Percentiles rank a stretch among this genome's conserved stretches.
phyloP scores from a whole-genome alignment of 345 rosid species.

The Bruguiera sexangula region DNA sequence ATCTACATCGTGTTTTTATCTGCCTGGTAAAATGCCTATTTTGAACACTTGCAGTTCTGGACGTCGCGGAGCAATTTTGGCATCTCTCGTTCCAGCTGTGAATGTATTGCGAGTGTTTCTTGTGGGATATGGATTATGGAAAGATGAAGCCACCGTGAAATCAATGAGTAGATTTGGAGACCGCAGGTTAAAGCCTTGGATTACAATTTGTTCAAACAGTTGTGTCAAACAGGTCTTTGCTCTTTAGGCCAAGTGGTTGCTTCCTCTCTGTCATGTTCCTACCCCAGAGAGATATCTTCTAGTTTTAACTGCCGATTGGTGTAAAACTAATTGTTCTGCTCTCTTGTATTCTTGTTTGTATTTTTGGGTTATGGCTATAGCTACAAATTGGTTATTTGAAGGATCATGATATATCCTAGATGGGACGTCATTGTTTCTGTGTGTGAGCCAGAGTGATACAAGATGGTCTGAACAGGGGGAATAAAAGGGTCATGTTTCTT shows the following conservation, averaged over 20 bases:
- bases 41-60: constrained; percentile 59
- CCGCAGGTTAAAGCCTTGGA: constrained; percentile 47
- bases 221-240: not conserved
- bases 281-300: not conserved
- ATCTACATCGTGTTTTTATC: constrained; percentile 9
- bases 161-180: constrained; percentile 97
- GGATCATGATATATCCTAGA: not conserved
- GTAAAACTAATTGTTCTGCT: not conserved
- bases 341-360: constrained; percentile 4
- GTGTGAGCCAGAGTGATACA: not conserved
- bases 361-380: not conserved
- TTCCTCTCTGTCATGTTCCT: constrained; percentile 3
- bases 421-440: not conserved
- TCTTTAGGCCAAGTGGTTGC: not conserved
- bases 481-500: not conserved
- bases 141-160: constrained; percentile 82
- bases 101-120: constrained; percentile 71
- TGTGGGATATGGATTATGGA: constrained; percentile 69
- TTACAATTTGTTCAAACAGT: not conserved
- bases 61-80: constrained; percentile 64
- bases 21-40: constrained; percentile 15
- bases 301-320: not conserved
- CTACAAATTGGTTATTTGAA: not conserved
- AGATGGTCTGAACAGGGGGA: not conserved
- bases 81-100: constrained; percentile 67